Evolutionary conservation across 2,329 filamentous ascomycete species (phyloP).

Genomic region (Calonectria naviculata): DNA sequence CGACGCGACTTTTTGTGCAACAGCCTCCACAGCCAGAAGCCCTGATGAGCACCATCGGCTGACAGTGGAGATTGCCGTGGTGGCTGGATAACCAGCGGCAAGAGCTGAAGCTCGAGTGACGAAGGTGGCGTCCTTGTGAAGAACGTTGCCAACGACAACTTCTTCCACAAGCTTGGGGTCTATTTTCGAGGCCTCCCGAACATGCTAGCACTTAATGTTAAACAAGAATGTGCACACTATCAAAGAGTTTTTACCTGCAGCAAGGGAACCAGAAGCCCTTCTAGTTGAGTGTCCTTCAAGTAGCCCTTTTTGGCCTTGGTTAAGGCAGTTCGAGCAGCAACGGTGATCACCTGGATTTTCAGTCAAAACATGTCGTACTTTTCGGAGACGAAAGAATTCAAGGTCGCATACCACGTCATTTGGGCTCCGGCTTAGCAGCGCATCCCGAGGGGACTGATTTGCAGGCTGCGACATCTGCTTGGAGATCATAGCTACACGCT

Average conservation of each 20-base stretch:
- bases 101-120: conserved; percentile 72
- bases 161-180: background rate
- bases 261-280: background rate
- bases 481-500: background rate
- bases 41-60: conserved; percentile 84
- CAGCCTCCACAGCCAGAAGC: conserved; percentile 78
- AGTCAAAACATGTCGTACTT: background rate
- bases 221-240: rapidly evolving
- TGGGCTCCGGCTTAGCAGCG: background rate
- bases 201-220: background rate
- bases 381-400: background rate
- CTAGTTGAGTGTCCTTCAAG: background rate
- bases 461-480: background rate
- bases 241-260: background rate
- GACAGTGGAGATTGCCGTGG: conserved; percentile 72
- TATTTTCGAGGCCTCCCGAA: background rate
- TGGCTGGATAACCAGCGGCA: conserved; percentile 79
- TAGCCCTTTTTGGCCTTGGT: background rate
- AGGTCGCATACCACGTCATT: background rate
- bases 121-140: background rate
- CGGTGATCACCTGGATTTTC: background rate
- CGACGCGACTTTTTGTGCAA: conserved; percentile 75
- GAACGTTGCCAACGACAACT: background rate
- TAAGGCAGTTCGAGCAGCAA: background rate
- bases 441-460: background rate